Percentiles rank a stretch among this genome's conserved stretches.
Conservation (phyloP, 1,284 basidiomycete species). For the Sporisorium reilianum region DNA sequence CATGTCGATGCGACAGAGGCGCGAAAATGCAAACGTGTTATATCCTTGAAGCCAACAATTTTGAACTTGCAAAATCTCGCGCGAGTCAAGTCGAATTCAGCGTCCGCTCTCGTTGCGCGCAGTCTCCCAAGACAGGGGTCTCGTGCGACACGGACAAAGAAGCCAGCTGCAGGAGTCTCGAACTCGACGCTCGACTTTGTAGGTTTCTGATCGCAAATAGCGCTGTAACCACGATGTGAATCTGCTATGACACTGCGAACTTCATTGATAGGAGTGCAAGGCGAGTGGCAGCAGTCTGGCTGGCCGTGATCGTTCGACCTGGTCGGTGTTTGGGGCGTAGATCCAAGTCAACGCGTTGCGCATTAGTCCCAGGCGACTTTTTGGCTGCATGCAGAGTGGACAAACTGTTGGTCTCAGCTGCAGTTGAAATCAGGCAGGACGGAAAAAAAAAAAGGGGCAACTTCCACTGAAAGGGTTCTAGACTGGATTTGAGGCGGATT, state of each 20-base stretch:
- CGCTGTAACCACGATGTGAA: no score
- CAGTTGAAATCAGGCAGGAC: not conserved
- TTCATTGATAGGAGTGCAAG: no score
- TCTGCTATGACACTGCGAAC: no score
- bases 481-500: not conserved
- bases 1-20: not conserved
- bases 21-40: not conserved
- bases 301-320: not conserved
- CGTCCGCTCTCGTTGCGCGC: no score
- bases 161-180: constrained; percentile 9
- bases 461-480: constrained; percentile 3
- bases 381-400: not conserved
- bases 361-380: not conserved
- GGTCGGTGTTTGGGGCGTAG: not conserved
- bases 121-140: constrained; percentile 19
- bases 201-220: no score
- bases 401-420: no score
- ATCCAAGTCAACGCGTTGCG: not conserved
- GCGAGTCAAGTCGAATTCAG: constrained; percentile 1
- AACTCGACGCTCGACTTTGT: not conserved
- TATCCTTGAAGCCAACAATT: not conserved
- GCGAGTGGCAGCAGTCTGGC: no score
- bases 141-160: not conserved
- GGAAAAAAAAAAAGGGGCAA: constrained; percentile 14
- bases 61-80: not conserved